Evolutionary conservation across 768 basidiomycete genomes (phyloP).

Genomic region (Hysterangium stoloniferum): DNA sequence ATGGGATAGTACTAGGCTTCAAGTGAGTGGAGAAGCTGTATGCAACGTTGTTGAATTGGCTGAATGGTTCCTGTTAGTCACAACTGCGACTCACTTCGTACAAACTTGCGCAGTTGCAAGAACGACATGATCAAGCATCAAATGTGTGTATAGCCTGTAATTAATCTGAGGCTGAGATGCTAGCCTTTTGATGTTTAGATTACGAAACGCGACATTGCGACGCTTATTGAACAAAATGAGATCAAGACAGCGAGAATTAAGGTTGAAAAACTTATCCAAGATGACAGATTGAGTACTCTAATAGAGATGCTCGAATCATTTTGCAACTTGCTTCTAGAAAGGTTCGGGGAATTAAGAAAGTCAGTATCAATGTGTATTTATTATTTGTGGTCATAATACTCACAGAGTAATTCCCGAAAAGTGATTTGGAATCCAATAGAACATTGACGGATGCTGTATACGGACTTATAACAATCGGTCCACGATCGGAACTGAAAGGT

Average conservation of each 20-base stretch:
- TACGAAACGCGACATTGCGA: slow-evolving; percentile 60
- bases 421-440: slow-evolving; percentile 33
- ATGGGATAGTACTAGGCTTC: slow-evolving; percentile 27
- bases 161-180: background rate
- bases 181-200: slow-evolving; percentile 32
- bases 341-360: slow-evolving; percentile 46
- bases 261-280: slow-evolving; percentile 56
- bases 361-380: slow-evolving; percentile 2
- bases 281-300: slow-evolving; percentile 55
- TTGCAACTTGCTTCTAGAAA: slow-evolving; percentile 52
- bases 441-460: slow-evolving; percentile 57
- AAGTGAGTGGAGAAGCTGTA: slow-evolving; percentile 18
- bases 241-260: slow-evolving; percentile 62
- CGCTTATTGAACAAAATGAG: slow-evolving; percentile 52
- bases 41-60: slow-evolving; percentile 1
- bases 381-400: background rate
- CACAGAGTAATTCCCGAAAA: background rate
- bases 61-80: slow-evolving; percentile 39
- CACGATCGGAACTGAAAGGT: slow-evolving; percentile 55
- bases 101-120: slow-evolving; percentile 60
- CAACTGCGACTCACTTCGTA: slow-evolving; percentile 59
- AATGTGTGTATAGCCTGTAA: background rate
- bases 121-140: slow-evolving; percentile 42
- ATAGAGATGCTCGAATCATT: slow-evolving; percentile 60
- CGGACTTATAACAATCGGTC: slow-evolving; percentile 56